Evolutionary conservation across 257 asterid genomes (phyloP), one percentile per base, ranked within the genome.

Genomic region (Knoxia roxburghii): DNA sequence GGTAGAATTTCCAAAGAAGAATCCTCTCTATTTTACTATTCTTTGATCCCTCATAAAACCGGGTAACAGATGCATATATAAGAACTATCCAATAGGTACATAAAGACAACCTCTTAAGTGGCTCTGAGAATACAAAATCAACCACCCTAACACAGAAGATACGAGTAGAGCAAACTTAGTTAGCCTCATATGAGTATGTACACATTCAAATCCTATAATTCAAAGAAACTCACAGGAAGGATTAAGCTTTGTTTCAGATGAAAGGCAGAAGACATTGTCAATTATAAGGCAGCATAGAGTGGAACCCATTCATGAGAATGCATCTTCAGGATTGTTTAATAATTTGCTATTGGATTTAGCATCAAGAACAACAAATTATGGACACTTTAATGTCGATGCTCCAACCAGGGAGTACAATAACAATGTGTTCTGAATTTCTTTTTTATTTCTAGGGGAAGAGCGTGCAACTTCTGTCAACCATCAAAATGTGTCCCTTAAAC

Each of bases 1-100:
- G 99, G 82, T 94, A 94, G 81, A 90, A 94, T 73, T 94, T 94
- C 67, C 99, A 91, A 73, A 90, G 97, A 80, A 94, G 96, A 70
- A 94, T 94, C 81, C 99, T 85, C 77, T 88, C 95, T 45, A 89
- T 82, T 81, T 72, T 88, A 77, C 96, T 84, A 73, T 84, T 79
- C 81, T 85, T 90, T 48, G 99, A 94, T 76, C 84, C 87, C 62
- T 74, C 72, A 82, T 94, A 94, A 75, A 89, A 94, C 52, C 82
- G 72, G 63, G 83, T 77, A 72, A 94, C 93, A 62, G 96, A 87
- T 64, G 80, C 74, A 68, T 67, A 84, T 79, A 90, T 84, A 71
- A 89, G 83, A 73, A 79, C 83, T 78, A 88, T 53, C 96, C 99
- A 94, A 77, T 85, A 90, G 73, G 77, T 71, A 76, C 97, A 94